Evolutionary conservation across 2,329 filamentous ascomycete species (phyloP).

Genomic region (Alternaria infectoria): DNA sequence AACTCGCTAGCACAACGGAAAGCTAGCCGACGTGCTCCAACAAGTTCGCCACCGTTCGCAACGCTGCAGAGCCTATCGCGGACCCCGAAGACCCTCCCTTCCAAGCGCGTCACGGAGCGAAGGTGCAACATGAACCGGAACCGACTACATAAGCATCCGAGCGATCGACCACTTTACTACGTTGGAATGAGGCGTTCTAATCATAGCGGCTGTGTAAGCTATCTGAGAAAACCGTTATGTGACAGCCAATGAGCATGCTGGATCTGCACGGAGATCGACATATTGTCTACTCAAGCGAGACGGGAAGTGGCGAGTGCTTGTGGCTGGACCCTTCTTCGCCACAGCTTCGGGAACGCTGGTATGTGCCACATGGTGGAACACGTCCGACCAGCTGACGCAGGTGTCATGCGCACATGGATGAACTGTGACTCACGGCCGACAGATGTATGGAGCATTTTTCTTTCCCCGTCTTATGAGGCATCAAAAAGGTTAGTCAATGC

Average conservation of each 20-base stretch:
- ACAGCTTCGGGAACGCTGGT: constrained; percentile 16
- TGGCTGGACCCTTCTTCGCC: constrained; percentile 15
- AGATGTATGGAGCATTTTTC: background rate
- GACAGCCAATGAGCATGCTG: constrained; percentile 6
- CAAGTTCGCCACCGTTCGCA: constrained; percentile 8
- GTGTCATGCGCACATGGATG: background rate
- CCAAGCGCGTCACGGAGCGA: background rate
- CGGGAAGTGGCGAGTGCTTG: constrained; percentile 10
- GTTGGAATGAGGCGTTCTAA: constrained; percentile 2
- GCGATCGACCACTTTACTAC: background rate
- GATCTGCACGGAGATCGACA: constrained; percentile 9
- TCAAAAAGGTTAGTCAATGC: background rate
- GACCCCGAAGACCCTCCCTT: constrained; percentile 1
- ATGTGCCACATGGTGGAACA: constrained; percentile 8
- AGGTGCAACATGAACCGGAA: background rate
- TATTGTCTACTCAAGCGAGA: constrained; percentile 13
- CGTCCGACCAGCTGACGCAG: constrained; percentile 1
- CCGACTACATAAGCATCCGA: background rate
- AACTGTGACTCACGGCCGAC: constrained; percentile 3
- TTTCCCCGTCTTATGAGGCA: background rate
- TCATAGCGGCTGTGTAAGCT: constrained; percentile 1
- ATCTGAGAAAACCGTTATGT: background rate
- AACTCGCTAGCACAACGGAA: background rate
- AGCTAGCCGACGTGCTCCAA: background rate
- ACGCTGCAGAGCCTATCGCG: background rate